Evolutionary conservation across 2,329 filamentous ascomycete genomes (phyloP).

Genomic region (Raffaelea albimanens): DNA sequence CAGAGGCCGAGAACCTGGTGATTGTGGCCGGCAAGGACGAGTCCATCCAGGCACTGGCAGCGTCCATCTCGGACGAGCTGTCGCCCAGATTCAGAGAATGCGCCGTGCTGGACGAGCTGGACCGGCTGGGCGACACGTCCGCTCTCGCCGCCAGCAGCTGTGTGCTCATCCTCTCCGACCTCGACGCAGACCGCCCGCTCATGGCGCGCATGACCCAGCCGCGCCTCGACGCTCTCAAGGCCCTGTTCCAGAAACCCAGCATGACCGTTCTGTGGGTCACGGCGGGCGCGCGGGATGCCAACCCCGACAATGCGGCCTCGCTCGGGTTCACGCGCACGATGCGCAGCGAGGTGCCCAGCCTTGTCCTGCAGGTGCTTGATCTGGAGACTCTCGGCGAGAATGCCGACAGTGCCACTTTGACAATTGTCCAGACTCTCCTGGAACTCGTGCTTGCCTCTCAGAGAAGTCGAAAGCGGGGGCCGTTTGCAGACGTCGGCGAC

Average conservation of each 20-base stretch:
- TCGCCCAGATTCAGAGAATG: too few relatives aligned
- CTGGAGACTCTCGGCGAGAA: slow-evolving; percentile 13
- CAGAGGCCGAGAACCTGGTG: too few relatives aligned
- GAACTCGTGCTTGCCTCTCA: too few relatives aligned
- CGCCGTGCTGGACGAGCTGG: too few relatives aligned
- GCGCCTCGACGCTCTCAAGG: slow-evolving; percentile 17
- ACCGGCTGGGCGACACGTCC: too few relatives aligned
- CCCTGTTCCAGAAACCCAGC: slow-evolving; percentile 17
- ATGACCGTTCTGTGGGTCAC: slow-evolving; percentile 24
- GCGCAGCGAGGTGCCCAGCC: slow-evolving; percentile 20
- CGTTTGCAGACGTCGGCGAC: neutral
- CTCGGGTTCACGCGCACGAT: slow-evolving; percentile 23
- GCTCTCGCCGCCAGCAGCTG: too few relatives aligned
- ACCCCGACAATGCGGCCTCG: slow-evolving; percentile 20
- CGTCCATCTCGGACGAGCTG: too few relatives aligned
- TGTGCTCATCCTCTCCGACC: slow-evolving; percentile 26
- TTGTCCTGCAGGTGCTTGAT: slow-evolving; percentile 22
- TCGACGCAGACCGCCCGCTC: slow-evolving; percentile 21
- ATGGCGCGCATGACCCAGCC: slow-evolving; percentile 23
- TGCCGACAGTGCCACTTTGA: too few relatives aligned
- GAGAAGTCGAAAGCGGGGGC: slow-evolving; percentile 5
- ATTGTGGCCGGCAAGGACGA: too few relatives aligned
- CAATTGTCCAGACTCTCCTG: too few relatives aligned
- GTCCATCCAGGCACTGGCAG: too few relatives aligned
- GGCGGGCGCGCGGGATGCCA: slow-evolving; percentile 9